Evolutionary conservation across 345 rosid genomes (phyloP), one percentile per base, ranked within the genome.

Genomic region (Noccaea caerulescens): DNA sequence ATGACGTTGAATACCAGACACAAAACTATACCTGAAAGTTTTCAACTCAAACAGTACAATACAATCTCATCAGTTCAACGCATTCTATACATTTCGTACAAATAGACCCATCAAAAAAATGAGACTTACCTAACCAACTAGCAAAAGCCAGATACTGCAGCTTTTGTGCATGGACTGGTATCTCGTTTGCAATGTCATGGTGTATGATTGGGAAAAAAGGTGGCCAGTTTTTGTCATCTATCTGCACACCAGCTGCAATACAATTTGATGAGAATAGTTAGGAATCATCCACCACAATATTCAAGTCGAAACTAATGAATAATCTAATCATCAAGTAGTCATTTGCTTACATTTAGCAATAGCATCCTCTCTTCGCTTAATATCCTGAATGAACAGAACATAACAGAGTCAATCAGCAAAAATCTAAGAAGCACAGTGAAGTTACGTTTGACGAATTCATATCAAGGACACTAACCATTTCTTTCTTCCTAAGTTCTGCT

Each of bases 61-160:
- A 66, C 1, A 66, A 51, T 2, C 55, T 13, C 58, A 8, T 47
- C 52, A 68, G 9, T 32, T n/a, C 33, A 69, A 8, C 44, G 10
- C 36, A 54, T 6, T 4, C 34, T 7, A 41, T 9, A 57, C 33
- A 37, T 36, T 54, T 39, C 30, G 23, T 0, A 20, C 6, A 4
- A 8, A 32, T n/a, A 12, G 27, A 10, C 46, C 23, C 2, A 20
- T 20, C 23, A 57, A 47, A 4, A 16, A 69, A 7, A 44, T 2
- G 14, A 36, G 3, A 59, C 82, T 66, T 74, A 92, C 99, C 99
- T 77, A 95, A 84, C 99, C 98, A 95, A 83, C 96, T 95, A 36
- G 97, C 97, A 42, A 95, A 95, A 60, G 99, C 99, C 69, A 95
- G 82, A 80, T 95, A 95, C 77, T 95, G 99, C 69, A 90, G 81